Evolutionary conservation across 306 rosid species (phyloP).

Genomic region (Benincasa hispida): DNA sequence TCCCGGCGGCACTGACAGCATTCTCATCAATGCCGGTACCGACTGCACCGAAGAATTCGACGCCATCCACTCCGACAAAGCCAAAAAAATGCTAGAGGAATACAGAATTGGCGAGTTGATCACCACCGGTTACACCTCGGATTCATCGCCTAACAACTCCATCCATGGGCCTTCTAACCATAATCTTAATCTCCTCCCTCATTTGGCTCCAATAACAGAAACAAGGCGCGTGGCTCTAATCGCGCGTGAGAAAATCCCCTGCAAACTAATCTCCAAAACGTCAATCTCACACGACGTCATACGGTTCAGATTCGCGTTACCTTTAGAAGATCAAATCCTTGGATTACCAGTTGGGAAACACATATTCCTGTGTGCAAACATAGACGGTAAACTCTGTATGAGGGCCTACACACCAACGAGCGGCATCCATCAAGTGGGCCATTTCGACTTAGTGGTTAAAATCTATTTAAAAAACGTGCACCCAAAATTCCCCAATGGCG

Average conservation of each 20-base stretch:
- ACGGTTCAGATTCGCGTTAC: constrained; percentile 43
- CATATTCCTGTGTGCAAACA: constrained; percentile 42
- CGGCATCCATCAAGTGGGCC: constrained; percentile 36
- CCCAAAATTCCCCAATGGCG: constrained; percentile 63
- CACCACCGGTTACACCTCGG: constrained; percentile 28
- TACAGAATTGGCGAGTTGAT: constrained; percentile 53
- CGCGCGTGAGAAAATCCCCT: constrained; percentile 50
- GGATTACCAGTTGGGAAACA: constrained; percentile 77
- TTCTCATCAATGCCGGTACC: constrained; percentile 71
- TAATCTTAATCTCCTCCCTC: background rate
- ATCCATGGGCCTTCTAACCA: constrained; percentile 14
- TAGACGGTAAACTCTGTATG: constrained; percentile 59
- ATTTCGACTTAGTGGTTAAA: constrained; percentile 63
- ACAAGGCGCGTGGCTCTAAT: constrained; percentile 28
- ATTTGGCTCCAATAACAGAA: constrained; percentile 37
- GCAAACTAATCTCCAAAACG: constrained; percentile 39
- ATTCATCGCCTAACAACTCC: constrained; percentile 41
- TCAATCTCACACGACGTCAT: constrained; percentile 63
- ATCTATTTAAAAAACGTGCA: constrained; percentile 49
- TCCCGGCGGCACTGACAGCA: constrained; percentile 81
- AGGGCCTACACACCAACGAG: constrained; percentile 76
- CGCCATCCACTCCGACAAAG: constrained; percentile 78
- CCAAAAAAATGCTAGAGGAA: constrained; percentile 52
- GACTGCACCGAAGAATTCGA: constrained; percentile 85
- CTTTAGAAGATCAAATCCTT: constrained; percentile 37